Evolutionary conservation across 2,329 filamentous ascomycete species (phyloP).

Genomic region (Trichoderma endophyticum): DNA sequence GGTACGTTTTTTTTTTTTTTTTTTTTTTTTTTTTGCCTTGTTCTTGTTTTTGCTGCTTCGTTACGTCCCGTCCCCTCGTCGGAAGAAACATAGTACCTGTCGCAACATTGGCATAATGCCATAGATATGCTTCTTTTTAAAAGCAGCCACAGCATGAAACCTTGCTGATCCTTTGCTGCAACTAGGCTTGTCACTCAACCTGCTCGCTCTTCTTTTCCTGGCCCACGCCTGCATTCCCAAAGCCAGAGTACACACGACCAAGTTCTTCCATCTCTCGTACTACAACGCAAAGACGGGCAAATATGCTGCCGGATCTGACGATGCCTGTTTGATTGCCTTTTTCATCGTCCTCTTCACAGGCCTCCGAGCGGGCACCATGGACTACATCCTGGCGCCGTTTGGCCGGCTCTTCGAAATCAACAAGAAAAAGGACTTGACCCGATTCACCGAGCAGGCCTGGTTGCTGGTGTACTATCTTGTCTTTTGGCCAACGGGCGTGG

Average conservation of each 20-base stretch:
- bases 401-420: conserved; percentile 69
- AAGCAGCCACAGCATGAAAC: conserved; percentile 5
- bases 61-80: neutral
- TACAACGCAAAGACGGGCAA: conserved; percentile 64
- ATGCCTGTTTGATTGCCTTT: conserved; percentile 71
- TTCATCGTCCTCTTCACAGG: conserved; percentile 85
- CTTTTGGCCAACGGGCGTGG: conserved; percentile 82
- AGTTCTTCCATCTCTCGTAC: conserved; percentile 87
- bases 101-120: neutral
- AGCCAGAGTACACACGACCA: conserved; percentile 72
- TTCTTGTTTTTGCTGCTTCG: neutral
- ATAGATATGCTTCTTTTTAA: neutral
- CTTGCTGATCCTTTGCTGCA: neutral
- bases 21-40: neutral
- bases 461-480: conserved; percentile 76
- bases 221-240: conserved; percentile 80
- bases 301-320: conserved; percentile 77
- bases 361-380: conserved; percentile 78
- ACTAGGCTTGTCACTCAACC: conserved; percentile 77
- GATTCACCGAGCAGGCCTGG: conserved; percentile 95
- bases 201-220: conserved; percentile 77
- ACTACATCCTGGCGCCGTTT: conserved; percentile 78
- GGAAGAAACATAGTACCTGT: neutral
- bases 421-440: conserved; percentile 70
- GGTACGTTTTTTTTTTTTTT: conserved; percentile 50